phyloP scores from a whole-genome alignment of 83 land plant genomes.

The Picea engelmannii region DNA sequence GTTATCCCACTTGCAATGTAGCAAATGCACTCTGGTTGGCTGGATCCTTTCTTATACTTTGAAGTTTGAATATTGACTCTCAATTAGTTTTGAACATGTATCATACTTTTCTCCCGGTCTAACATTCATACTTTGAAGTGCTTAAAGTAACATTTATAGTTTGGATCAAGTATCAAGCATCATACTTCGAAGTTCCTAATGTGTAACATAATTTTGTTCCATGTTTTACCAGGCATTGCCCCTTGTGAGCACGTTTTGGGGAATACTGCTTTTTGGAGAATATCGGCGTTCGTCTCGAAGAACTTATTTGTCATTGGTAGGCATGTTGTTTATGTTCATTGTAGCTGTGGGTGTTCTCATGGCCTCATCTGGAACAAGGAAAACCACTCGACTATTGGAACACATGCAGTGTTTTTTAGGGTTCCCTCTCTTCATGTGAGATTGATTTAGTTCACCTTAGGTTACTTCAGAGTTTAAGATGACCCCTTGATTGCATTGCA shows the following conservation, averaged over 20 bases:
- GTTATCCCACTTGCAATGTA: slow-evolving; percentile 3
- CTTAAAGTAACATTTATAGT: background rate
- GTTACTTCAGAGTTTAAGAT: no score
- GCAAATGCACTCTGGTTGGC: slow-evolving; percentile 6
- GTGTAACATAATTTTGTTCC: background rate
- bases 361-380: slow-evolving; percentile 72
- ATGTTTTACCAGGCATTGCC: slow-evolving; percentile 73
- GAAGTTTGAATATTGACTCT: background rate
- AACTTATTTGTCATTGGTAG: slow-evolving; percentile 60
- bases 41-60: background rate
- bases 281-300: slow-evolving; percentile 73
- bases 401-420: no score
- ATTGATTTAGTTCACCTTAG: no score
- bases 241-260: slow-evolving; percentile 95
- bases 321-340: slow-evolving; percentile 81
- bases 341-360: slow-evolving; percentile 79
- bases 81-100: background rate
- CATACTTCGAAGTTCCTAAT: background rate
- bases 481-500: no score
- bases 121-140: background rate
- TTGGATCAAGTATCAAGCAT: background rate
- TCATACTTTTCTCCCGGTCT: background rate
- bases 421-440: no score
- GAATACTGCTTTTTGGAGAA: slow-evolving; percentile 77
- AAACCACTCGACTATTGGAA: slow-evolving; percentile 2